phyloP scores from a whole-genome alignment of 257 asterid species.

The Cinchona pubescens region DNA sequence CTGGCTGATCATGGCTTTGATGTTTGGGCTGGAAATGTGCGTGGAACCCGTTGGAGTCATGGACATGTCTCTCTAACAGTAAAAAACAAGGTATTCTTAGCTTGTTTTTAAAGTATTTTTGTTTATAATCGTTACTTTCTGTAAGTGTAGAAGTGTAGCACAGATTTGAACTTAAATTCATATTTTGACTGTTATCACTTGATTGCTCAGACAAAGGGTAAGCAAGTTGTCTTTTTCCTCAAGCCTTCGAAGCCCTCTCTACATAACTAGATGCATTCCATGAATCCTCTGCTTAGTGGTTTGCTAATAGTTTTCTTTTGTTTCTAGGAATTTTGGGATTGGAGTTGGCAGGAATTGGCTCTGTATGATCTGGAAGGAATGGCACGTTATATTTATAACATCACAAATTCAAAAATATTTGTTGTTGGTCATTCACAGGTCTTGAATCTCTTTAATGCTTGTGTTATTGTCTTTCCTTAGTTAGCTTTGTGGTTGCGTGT shows the following conservation, averaged over 20 bases:
- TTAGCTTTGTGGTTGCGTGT: not conserved
- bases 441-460: conserved; percentile 16
- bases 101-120: conserved; percentile 4
- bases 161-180: not conserved
- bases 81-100: conserved; percentile 55
- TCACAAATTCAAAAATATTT: conserved; percentile 61
- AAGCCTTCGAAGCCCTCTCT: too few relatives aligned
- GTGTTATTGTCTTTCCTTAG: conserved; percentile 3
- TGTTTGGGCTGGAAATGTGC: conserved; percentile 98
- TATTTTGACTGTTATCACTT: not conserved
- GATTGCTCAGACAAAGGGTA: not conserved
- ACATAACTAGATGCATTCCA: not conserved
- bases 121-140: not conserved
- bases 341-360: conserved; percentile 99
- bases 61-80: conserved; percentile 71
- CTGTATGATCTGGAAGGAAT: conserved; percentile 79
- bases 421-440: conserved; percentile 99
- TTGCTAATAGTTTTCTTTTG: conserved; percentile 6
- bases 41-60: conserved; percentile 99
- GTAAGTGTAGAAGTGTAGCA: not conserved
- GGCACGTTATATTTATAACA: conserved; percentile 56
- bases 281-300: conserved; percentile 16
- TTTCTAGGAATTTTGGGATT: conserved; percentile 88
- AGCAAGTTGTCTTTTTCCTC: not conserved
- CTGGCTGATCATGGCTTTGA: conserved; percentile 91